Base-by-base conservation (phyloP, 257 asterid genomes). In the Euphrasia confusa region DNA sequence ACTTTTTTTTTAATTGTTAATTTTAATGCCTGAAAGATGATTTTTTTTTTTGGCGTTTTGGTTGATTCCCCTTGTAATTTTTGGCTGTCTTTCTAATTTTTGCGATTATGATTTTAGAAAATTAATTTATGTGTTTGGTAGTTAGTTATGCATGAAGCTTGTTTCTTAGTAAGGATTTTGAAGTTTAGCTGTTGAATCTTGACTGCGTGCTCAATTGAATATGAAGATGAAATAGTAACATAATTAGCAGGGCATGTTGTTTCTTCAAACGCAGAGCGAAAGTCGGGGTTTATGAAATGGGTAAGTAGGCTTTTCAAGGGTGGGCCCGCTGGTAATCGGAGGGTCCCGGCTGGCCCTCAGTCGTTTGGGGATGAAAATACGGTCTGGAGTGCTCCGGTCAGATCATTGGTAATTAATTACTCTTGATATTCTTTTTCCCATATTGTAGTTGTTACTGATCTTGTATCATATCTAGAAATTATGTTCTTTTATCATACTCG, bases 201-300 rank as follows among this genome's bases (percentile, higher is more conserved):
- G 4, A 2, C 59, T 75, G 58, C 37, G 65, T 52, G 55, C 56
- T 44, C 52, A 60, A 37, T 37, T 37, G 42, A 37, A 7, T 37
- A 37, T 11, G 40, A 37, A 35, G 48, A 50, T 62, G 71, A 63
- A 62, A 59, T 48, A n/a, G 15, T 14, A 35, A 70, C 64, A 57
- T 71, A 54, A 58, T 73, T 65, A 60, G 78, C 94, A 82, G 90
- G 97, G 66, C 79, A 79, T 40, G 73, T 73, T 84, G 79, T 74
- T 78, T 82, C 87, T 78, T 79, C 85, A 26, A 30, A 78, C 71
- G 74, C 95, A 81, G 96, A 93, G 84, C 88, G 94, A 66, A 93
- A 89, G 58, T 81, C 97, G 9, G 61, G 94, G 58, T 79, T 87
- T 68, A 85, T 85, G 97, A 89, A 87, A 77, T 89, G 96, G 99